Evolutionary conservation across 495 filamentous ascomycete genomes (phyloP), one percentile per base, ranked within the genome.

Genomic region (Podospora comata): DNA sequence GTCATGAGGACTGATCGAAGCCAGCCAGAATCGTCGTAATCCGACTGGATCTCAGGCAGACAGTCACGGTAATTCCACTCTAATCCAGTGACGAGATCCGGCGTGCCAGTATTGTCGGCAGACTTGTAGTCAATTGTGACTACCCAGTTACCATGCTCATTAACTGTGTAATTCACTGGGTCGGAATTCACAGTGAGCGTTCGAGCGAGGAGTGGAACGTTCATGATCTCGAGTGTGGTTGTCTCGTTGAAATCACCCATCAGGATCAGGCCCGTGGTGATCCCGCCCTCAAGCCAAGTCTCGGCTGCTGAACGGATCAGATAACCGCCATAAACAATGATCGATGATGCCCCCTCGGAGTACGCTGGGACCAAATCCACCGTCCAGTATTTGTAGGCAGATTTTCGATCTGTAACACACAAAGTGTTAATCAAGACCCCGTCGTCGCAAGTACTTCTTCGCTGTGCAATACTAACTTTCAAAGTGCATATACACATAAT

Each of bases 311-410:
- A 86, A 16, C 91, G 86, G 32, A 93, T 81, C n/a, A 94, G 88
- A 72, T 93, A 93, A 5, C 89, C 88, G 0, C 88, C 91, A 66
- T 89, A 85, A 67, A 92, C 81, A 65, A 93, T 90, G 3, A 91
- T 16, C 78, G 68, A 72, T 71, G 0, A 85, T 70, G 1, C 54
- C 32, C 44, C 61, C 67, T 7, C 18, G 1, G 39, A 48, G 39
- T 11, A 48, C 9, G 39, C 7, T 2, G 39, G 39, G 9, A 0
- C 77, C 77, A 13, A 88, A 73, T 67, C 80, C 2, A 88, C 84
- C 15, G 85, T 83, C 90, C 90, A 93, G 82, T 89, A 91, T 71
- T 90, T 87, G 78, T 92, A 92, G 0, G 88, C 90, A n/a, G 84
- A 79, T 76, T 90, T 88, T n/a, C 90, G 85, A 71, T 90, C 87